A percentile compares a stretch with the other conserved stretches of the same genome.
These are phyloP conservation scores for Casuarina equisetifolia DNA, from an alignment of 306 rosid species.

Conservation along the genomic window DNA sequence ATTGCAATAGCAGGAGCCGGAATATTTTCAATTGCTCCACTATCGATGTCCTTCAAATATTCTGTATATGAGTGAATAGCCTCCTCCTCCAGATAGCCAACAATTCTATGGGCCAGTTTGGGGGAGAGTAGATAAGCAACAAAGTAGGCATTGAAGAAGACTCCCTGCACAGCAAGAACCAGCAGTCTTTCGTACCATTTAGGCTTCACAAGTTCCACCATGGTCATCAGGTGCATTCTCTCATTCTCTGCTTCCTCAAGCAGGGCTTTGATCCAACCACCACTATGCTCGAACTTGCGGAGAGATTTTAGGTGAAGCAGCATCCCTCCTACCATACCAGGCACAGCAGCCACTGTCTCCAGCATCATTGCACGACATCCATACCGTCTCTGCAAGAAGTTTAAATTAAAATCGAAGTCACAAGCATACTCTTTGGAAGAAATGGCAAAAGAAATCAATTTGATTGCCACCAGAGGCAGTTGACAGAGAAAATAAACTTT, in stretches of 20 bases:
- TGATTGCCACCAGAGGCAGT: not conserved
- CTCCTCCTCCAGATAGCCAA: constrained; percentile 80
- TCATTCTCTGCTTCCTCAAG: constrained; percentile 88
- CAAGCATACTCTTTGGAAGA: constrained; percentile 2
- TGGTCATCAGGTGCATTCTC: constrained; percentile 86
- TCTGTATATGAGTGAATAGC: constrained; percentile 67
- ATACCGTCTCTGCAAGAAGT: constrained; percentile 56
- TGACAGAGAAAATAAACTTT: not conserved
- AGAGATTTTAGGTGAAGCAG: constrained; percentile 64
- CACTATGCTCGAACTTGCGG: constrained; percentile 62
- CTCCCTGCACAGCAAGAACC: constrained; percentile 71
- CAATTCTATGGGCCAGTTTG: constrained; percentile 65
- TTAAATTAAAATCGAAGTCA: constrained; percentile 17
- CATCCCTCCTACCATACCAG: constrained; percentile 87
- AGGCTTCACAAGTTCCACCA: constrained; percentile 76
- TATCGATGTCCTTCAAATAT: constrained; percentile 51
- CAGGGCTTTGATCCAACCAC: constrained; percentile 79
- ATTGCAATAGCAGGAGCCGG: constrained; percentile 81
- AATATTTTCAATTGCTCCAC: constrained; percentile 61
- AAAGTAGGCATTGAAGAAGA: constrained; percentile 75
- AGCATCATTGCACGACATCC: constrained; percentile 89
- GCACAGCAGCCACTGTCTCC: constrained; percentile 80
- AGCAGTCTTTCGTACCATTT: constrained; percentile 70
- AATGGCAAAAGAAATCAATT: not conserved
- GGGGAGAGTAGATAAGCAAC: constrained; percentile 59